Percentiles rank a stretch among this genome's conserved stretches.
These are phyloP conservation scores for Entomortierella chlamydospora DNA, from an alignment of 192 early-diverging fungal genomes.

Conservation along the genomic window DNA sequence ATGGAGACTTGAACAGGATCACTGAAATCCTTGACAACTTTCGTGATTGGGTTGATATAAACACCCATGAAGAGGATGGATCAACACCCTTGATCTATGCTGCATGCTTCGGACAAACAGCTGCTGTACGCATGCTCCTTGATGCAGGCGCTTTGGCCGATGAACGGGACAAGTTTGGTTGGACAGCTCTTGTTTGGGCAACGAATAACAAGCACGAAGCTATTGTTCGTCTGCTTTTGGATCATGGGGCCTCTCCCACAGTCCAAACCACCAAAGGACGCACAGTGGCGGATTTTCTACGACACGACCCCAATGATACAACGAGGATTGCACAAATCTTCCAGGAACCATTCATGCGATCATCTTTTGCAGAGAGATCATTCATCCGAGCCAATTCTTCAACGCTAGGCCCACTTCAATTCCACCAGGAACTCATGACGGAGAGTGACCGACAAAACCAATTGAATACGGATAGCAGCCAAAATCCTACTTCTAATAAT, in stretches of 20 bases:
- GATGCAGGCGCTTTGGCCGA: constrained; percentile 80
- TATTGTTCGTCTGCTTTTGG: constrained; percentile 79
- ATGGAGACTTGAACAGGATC: constrained; percentile 75
- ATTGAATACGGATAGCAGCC: constrained; percentile 7
- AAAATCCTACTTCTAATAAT: background rate
- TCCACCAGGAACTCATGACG: constrained; percentile 22
- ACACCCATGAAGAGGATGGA: constrained; percentile 88
- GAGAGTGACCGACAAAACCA: constrained; percentile 23
- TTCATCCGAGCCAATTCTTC: background rate
- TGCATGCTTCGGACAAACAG: constrained; percentile 84
- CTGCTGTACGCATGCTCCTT: constrained; percentile 75
- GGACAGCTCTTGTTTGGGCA: constrained; percentile 95
- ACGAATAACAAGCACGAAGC: constrained; percentile 82
- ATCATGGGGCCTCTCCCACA: constrained; percentile 77
- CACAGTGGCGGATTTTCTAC: constrained; percentile 78
- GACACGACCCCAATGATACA: constrained; percentile 58
- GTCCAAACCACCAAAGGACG: constrained; percentile 75
- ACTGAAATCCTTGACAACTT: constrained; percentile 68
- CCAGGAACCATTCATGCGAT: constrained; percentile 28
- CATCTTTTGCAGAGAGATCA: background rate
- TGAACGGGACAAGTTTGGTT: constrained; percentile 82
- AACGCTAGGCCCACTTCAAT: background rate
- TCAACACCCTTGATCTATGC: constrained; percentile 90
- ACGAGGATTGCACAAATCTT: constrained; percentile 62
- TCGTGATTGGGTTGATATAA: constrained; percentile 74